These are phyloP conservation scores for Ophiostoma australiae DNA, from an alignment of 2,329 filamentous ascomycete genomes.

Conservation along the genomic window DNA sequence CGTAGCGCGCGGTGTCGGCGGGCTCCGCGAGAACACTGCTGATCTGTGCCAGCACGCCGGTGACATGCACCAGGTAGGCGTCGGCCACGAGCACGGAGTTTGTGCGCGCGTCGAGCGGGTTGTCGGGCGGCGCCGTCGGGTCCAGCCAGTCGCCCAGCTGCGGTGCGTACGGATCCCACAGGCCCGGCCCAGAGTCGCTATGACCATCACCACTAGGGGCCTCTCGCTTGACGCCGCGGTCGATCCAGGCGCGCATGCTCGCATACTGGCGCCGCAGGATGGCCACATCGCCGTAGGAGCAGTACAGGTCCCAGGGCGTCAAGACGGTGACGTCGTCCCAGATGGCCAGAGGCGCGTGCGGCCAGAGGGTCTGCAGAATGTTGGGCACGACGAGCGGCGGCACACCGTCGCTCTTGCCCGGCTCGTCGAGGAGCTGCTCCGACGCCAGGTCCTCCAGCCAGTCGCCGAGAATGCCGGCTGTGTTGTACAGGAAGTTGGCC, in stretches of 20 bases:
- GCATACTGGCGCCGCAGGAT: constrained; percentile 33
- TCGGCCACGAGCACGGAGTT: constrained; percentile 37
- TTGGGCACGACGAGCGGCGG: constrained; percentile 32
- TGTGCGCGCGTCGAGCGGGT: constrained; percentile 35
- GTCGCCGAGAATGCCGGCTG: constrained; percentile 44
- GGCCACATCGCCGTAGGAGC: constrained; percentile 30
- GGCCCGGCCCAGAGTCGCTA: constrained; percentile 24
- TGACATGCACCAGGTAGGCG: constrained; percentile 38
- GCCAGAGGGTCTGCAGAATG: constrained; percentile 23
- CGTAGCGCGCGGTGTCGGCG: constrained; percentile 28
- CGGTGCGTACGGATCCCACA: constrained; percentile 35
- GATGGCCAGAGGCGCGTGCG: constrained; percentile 33
- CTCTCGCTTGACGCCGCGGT: constrained; percentile 26
- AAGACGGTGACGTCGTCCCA: constrained; percentile 34
- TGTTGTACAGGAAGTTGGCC: constrained; percentile 51
- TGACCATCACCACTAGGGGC: constrained; percentile 23
- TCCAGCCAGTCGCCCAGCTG: constrained; percentile 42
- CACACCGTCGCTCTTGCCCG: constrained; percentile 28
- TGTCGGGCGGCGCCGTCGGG: constrained; percentile 36
- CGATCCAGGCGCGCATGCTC: constrained; percentile 33
- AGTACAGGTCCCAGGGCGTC: constrained; percentile 34
- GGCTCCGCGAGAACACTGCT: constrained; percentile 29
- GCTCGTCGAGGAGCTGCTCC: constrained; percentile 33
- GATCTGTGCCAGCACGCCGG: constrained; percentile 31
- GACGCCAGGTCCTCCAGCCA: constrained; percentile 48